These are phyloP conservation scores for Coemansia sp. DNA, from an alignment of 192 early-diverging fungal genomes.

Conservation along the genomic window DNA sequence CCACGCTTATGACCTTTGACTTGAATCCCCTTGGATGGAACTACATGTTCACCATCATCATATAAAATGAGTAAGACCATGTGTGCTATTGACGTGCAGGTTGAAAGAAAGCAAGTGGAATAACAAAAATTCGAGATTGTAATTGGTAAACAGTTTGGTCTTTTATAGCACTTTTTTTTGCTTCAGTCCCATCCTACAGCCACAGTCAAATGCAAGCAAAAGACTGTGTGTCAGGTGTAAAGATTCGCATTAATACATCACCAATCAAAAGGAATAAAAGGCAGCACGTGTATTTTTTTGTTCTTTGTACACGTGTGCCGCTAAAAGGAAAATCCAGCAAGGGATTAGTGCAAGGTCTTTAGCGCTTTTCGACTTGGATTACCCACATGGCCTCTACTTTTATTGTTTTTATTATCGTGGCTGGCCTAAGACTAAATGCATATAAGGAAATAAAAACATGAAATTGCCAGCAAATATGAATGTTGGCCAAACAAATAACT, in stretches of 20 bases:
- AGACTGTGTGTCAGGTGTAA: not conserved
- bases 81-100: not conserved
- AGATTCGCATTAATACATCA: not conserved
- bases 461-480: no score
- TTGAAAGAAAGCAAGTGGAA: not conserved
- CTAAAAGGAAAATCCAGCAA: not conserved
- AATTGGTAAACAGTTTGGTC: not conserved
- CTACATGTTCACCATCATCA: not conserved
- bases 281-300: not conserved
- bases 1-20: not conserved
- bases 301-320: not conserved
- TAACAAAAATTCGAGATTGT: not conserved
- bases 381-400: not conserved
- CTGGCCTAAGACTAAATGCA: not conserved
- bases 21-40: not conserved
- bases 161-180: not conserved
- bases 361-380: not conserved
- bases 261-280: not conserved
- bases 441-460: no score
- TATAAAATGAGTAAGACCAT: not conserved
- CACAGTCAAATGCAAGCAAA: not conserved
- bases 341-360: not conserved
- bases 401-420: not conserved
- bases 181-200: not conserved
- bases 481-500: no score